Conservation (phyloP, 1,284 basidiomycete species). For the Acaromyces ingoldii region DNA sequence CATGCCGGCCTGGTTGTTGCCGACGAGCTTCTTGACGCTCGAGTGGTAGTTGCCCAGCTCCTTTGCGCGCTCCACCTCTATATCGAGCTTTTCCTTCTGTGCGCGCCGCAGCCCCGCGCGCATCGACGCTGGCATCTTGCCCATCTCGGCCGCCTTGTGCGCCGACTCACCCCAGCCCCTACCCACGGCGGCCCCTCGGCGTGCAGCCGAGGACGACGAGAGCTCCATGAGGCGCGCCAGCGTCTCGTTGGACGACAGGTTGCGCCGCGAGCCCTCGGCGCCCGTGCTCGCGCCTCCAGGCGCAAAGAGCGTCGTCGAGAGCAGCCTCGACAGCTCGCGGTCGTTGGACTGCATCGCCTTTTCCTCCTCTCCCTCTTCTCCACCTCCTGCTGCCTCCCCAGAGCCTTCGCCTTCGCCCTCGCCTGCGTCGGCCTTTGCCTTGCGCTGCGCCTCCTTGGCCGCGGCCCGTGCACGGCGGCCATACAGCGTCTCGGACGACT, state of each 20-base stretch:
- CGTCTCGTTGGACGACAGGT: slow-evolving; percentile 19
- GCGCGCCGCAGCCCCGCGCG: slow-evolving; percentile 35
- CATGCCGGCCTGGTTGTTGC: background rate
- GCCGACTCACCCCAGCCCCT: slow-evolving; percentile 40
- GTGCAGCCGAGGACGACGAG: slow-evolving; percentile 9
- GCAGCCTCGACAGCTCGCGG: slow-evolving; percentile 37
- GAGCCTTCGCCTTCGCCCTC: slow-evolving; percentile 4
- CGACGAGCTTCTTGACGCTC: slow-evolving; percentile 20
- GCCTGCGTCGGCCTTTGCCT: background rate
- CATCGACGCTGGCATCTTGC: slow-evolving; percentile 38
- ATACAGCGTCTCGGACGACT: background rate
- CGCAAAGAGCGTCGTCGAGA: slow-evolving; percentile 48
- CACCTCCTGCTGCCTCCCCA: slow-evolving; percentile 13
- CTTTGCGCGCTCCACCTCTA: slow-evolving; percentile 40
- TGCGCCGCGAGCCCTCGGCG: background rate
- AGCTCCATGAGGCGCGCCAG: slow-evolving; percentile 16
- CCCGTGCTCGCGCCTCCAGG: slow-evolving; percentile 21
- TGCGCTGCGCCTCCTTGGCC: background rate
- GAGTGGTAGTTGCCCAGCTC: slow-evolving; percentile 48
- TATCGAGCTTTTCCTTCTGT: slow-evolving; percentile 35
- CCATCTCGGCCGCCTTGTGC: slow-evolving; percentile 32
- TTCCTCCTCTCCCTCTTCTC: slow-evolving; percentile 27
- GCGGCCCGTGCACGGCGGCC: too few species aligned
- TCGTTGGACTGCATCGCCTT: slow-evolving; percentile 45
- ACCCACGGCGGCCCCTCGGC: slow-evolving; percentile 27